Conservation (phyloP, 345 rosid species). For the Kernera saxatilis region DNA sequence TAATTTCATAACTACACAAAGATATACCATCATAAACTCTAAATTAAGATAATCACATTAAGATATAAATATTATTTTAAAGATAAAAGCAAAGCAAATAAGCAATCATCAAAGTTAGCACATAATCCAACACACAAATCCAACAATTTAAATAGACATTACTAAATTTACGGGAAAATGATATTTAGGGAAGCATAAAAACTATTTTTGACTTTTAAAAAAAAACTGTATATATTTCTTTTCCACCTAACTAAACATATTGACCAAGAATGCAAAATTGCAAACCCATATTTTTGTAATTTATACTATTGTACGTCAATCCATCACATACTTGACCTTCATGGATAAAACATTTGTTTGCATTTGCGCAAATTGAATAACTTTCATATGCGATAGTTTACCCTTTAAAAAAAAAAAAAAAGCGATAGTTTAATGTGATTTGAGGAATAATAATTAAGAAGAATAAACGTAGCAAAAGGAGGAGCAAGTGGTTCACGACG, state of each 20-base stretch:
- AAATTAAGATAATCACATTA: background rate
- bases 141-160: background rate
- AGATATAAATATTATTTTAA: background rate
- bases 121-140: background rate
- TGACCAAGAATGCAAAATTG: background rate
- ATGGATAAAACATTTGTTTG: background rate
- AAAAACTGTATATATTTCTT: background rate
- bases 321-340: slow-evolving; percentile 13
- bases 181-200: background rate
- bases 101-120: background rate
- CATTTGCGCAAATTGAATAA: slow-evolving; percentile 4
- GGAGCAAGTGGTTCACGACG: slow-evolving; percentile 32
- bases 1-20: background rate
- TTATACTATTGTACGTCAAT: background rate
- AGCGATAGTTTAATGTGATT: slow-evolving; percentile 14
- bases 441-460: slow-evolving; percentile 5
- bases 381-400: slow-evolving; percentile 10
- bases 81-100: background rate
- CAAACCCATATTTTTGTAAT: background rate
- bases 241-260: slow-evolving; percentile 2
- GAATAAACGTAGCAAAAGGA: slow-evolving; percentile 7
- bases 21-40: background rate
- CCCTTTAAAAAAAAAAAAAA: too few species aligned
- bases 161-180: background rate
- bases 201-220: background rate